phyloP scores from a whole-genome alignment of 495 filamentous ascomycete species.

The Neurospora sp. region DNA sequence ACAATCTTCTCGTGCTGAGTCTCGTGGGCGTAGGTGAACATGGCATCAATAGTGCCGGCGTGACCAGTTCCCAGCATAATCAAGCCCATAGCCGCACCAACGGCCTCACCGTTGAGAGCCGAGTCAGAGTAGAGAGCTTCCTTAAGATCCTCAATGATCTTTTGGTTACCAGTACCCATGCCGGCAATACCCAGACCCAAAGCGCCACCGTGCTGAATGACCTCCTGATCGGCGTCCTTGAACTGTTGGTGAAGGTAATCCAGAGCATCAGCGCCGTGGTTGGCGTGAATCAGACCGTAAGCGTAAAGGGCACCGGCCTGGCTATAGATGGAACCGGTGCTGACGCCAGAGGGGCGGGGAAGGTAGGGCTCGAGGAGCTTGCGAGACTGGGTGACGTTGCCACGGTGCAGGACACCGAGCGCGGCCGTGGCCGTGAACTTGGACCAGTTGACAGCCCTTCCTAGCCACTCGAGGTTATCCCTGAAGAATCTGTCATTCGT shows the following conservation, averaged over 20 bases:
- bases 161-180: constrained; percentile 87
- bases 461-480: constrained; percentile 95
- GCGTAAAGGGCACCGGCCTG: constrained; percentile 94
- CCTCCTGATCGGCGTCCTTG: constrained; percentile 77
- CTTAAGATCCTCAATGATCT: constrained; percentile 86
- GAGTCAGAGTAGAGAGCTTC: constrained; percentile 83
- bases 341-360: constrained; percentile 59
- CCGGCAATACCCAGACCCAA: constrained; percentile 92
- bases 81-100: constrained; percentile 88
- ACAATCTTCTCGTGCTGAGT: constrained; percentile 99
- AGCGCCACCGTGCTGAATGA: constrained; percentile 94
- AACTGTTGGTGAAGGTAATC: constrained; percentile 84
- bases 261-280: constrained; percentile 88
- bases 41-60: constrained; percentile 78
- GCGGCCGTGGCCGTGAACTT: constrained; percentile 98
- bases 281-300: constrained; percentile 92
- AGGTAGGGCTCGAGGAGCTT: constrained; percentile 94
- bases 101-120: constrained; percentile 92
- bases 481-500: constrained; percentile 96
- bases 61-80: constrained; percentile 97
- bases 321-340: constrained; percentile 78
- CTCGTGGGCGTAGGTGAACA: constrained; percentile 96
- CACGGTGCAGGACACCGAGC: constrained; percentile 90
- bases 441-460: constrained; percentile 99
- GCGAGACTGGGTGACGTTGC: constrained; percentile 84